Evolutionary conservation across 768 basidiomycete species (phyloP).

Genomic region (Coprinopsis cinerea): DNA sequence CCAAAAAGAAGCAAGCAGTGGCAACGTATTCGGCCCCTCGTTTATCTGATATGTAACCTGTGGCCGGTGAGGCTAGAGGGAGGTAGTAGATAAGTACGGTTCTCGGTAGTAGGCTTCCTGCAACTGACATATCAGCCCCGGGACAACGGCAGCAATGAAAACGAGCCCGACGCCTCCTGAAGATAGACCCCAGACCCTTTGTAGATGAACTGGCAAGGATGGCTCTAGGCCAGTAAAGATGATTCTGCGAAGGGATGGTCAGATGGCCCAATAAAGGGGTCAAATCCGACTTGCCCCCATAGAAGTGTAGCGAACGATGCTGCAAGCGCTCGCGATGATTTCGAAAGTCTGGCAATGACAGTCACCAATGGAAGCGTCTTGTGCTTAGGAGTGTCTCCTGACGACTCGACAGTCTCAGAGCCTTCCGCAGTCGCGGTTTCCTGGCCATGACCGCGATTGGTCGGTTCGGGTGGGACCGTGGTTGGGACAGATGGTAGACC

Average conservation of each 20-base stretch:
- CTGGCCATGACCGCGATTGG: no score
- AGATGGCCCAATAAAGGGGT: no score
- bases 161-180: slow-evolving; percentile 58
- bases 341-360: neutral
- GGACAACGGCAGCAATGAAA: slow-evolving; percentile 58
- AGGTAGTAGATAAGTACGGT: neutral
- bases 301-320: slow-evolving; percentile 41
- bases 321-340: slow-evolving; percentile 42
- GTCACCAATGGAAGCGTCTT: no score
- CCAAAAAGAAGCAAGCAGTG: slow-evolving; percentile 37
- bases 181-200: slow-evolving; percentile 40
- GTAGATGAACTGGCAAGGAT: slow-evolving; percentile 49
- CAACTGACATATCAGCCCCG: slow-evolving; percentile 55
- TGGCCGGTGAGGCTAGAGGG: slow-evolving; percentile 45
- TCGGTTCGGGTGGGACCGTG: no score
- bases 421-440: no score
- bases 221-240: slow-evolving; percentile 49
- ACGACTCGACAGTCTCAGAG: no score
- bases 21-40: slow-evolving; percentile 53
- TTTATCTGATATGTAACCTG: slow-evolving; percentile 55
- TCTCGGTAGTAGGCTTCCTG: neutral
- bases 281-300: slow-evolving; percentile 43
- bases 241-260: no score
- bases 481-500: no score
- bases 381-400: no score